Evolutionary conservation across 805 yeast species (phyloP).

Genomic region (Monosporozyma siamensis): DNA sequence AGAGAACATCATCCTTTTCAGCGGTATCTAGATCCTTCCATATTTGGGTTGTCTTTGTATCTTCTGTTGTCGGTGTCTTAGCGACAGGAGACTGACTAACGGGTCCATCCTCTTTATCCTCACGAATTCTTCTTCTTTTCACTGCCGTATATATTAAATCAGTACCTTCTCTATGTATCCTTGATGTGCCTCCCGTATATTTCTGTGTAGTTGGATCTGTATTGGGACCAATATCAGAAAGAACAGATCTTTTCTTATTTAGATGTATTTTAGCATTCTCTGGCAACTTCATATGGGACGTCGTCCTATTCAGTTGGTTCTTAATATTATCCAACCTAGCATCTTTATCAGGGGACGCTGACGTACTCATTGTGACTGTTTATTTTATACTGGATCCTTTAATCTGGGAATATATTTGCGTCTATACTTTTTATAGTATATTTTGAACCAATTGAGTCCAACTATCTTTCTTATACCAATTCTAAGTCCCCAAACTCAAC

Average conservation of each 20-base stretch:
- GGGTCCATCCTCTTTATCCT: slow-evolving; percentile 2
- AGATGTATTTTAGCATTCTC: neutral
- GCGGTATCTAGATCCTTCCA: slow-evolving; percentile 55
- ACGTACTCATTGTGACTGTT: neutral
- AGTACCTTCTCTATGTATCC: slow-evolving; percentile 3
- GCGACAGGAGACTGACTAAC: neutral
- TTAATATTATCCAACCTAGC: neutral
- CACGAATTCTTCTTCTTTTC: slow-evolving; percentile 7
- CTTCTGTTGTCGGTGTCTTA: neutral
- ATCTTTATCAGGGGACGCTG: neutral
- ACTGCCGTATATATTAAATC: slow-evolving; percentile 5
- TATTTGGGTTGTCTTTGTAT: neutral
- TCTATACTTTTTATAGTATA: too few species aligned
- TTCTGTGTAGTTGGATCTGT: too few species aligned
- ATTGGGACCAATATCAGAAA: neutral
- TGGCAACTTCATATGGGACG: neutral
- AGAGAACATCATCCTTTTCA: slow-evolving; percentile 65
- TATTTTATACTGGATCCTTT: neutral
- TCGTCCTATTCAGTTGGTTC: neutral
- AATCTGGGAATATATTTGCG: too few species aligned
- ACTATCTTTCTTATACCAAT: too few species aligned
- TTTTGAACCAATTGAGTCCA: too few species aligned
- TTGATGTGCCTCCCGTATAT: neutral
- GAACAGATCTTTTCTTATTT: neutral
- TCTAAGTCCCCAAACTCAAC: too few species aligned